Base-by-base conservation (phyloP, 1,284 basidiomycete genomes). In the Puccinia polysora region DNA sequence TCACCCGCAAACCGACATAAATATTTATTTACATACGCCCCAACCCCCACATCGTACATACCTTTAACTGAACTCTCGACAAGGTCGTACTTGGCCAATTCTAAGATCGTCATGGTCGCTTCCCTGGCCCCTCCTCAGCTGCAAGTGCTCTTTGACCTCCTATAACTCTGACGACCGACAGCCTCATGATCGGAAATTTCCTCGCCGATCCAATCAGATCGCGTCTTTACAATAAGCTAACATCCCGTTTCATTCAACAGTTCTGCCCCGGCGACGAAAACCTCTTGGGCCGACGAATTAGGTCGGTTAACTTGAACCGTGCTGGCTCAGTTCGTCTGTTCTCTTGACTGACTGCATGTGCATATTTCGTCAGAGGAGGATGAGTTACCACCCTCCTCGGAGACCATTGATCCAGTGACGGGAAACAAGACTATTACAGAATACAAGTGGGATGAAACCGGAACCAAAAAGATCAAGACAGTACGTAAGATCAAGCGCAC, bases 381-480 rank as follows among this genome's bases (percentile, higher is more conserved):
- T 59, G 53, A 69, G 30, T 18, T 69, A 12, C 65, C 65, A 18
- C 55, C 65, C 7, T 20, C 30, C 18, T 30, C 65, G 25, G 65
- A 69, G 36, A 59, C 30, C 8, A 59, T 69, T 25, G 65, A 69
- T 34, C 65, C 65, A 23, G 28, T 25, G 5, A 59, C 67, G 78
- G 94, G 94, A 1, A 85, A 97, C 77, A 86, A 90, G 47, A 90
- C 89, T 7, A 88, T 88, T 5, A 83, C 91, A 56, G 91, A 94
- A 79, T 93, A 89, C 81, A 84, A 84, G 59, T 82, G 89, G 68
- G 94, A 97, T 77, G 93, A 97, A 58, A 88, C 94, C 28, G 95
- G 92, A 20, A 43, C 43, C 23, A 92, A 94, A 82, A 92, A 90
- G 81, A 87, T 98, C 80, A 98, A 98, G 84, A 91, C 89, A 75